Evolutionary conservation across 257 asterid species (phyloP).

Genomic region (Ligustrum vulgare): DNA sequence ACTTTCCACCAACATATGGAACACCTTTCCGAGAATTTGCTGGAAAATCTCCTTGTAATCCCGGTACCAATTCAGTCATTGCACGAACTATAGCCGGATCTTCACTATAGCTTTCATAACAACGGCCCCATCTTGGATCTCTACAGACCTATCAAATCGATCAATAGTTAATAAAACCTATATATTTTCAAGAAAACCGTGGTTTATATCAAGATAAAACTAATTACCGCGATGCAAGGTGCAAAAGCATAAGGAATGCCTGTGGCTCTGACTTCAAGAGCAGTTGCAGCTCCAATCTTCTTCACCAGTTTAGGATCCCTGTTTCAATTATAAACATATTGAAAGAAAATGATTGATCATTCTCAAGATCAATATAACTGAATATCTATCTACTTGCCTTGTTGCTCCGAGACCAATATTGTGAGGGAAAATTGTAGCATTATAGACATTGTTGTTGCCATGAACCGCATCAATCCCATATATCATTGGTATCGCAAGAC

Average conservation of each 20-base stretch:
- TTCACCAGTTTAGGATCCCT: slow-evolving; percentile 61
- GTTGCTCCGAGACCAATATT: slow-evolving; percentile 74
- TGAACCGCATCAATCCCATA: slow-evolving; percentile 78
- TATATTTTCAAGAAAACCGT: not conserved
- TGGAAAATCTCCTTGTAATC: slow-evolving; percentile 71
- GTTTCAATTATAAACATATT: not conserved
- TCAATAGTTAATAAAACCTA: not conserved
- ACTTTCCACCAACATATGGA: slow-evolving; percentile 65
- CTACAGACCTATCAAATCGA: slow-evolving; percentile 59
- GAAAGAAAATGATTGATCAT: not conserved
- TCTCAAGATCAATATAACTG: not conserved
- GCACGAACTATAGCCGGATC: slow-evolving; percentile 53
- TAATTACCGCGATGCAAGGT: slow-evolving; percentile 70
- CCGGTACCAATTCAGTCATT: slow-evolving; percentile 78
- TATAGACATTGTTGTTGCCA: slow-evolving; percentile 58
- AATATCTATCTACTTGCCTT: slow-evolving; percentile 36
- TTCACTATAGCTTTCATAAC: slow-evolving; percentile 80
- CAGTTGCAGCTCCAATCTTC: slow-evolving; percentile 73
- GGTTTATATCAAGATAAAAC: not conserved
- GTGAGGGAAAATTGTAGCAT: slow-evolving; percentile 68
- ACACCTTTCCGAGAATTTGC: slow-evolving; percentile 51
- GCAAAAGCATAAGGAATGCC: slow-evolving; percentile 67
- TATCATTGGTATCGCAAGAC: slow-evolving; percentile 61
- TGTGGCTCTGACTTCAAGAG: slow-evolving; percentile 71
- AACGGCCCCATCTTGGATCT: slow-evolving; percentile 92